Conservation (phyloP, 352 stramenopile species). For the Thalassiosira hispida region DNA sequence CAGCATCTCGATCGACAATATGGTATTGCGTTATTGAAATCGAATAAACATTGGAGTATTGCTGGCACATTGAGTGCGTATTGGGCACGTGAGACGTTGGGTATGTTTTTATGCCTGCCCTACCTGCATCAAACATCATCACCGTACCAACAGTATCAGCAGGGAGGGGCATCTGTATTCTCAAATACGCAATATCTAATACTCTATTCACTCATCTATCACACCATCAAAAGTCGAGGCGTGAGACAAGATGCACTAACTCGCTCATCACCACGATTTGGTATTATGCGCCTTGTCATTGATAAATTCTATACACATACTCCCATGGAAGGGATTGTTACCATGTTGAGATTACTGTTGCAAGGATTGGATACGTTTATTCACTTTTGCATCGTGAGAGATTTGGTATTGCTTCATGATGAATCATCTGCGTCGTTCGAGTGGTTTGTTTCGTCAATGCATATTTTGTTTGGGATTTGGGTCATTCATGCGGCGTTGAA, state of each 20-base stretch:
- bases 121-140: conserved; percentile 30
- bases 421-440: background rate
- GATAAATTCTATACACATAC: conserved; percentile 61
- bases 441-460: conserved; percentile 19
- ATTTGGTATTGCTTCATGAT: conserved; percentile 24
- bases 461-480: conserved; percentile 53
- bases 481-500: conserved; percentile 60
- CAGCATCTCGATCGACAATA: conserved; percentile 66
- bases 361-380: conserved; percentile 58
- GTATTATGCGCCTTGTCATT: conserved; percentile 70
- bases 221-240: conserved; percentile 61
- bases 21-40: conserved; percentile 55
- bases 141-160: background rate
- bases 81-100: conserved; percentile 56
- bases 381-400: conserved; percentile 57
- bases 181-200: conserved; percentile 54
- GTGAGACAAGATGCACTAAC: conserved; percentile 51
- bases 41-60: conserved; percentile 64
- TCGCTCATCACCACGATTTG: conserved; percentile 46
- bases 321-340: conserved; percentile 24
- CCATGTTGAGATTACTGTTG: conserved; percentile 38
- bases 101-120: conserved; percentile 58
- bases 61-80: conserved; percentile 59
- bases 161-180: conserved; percentile 2
- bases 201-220: conserved; percentile 63